Conservation (phyloP, 2,329 filamentous ascomycete species). For the Biscogniauxia sp. region DNA sequence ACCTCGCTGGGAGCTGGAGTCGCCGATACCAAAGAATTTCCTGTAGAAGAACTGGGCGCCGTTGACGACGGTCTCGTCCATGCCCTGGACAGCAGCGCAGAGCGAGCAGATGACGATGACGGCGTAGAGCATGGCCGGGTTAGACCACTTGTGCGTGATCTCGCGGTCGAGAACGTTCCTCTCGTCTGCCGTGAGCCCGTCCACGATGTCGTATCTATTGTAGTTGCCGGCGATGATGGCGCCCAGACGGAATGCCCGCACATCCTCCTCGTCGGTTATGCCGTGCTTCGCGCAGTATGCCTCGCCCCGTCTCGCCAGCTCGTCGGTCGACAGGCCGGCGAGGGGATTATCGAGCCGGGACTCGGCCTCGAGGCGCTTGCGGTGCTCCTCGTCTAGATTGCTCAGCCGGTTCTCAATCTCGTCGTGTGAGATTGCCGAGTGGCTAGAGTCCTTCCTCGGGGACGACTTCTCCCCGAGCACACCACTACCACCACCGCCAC, state of each 20-base stretch:
- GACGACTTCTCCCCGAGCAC: slow-evolving; percentile 11
- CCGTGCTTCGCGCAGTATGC: slow-evolving; percentile 56
- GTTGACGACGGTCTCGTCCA: slow-evolving; percentile 70
- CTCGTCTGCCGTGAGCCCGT: slow-evolving; percentile 58
- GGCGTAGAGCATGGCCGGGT: slow-evolving; percentile 63
- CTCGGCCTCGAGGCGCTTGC: slow-evolving; percentile 34
- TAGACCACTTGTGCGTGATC: slow-evolving; percentile 65
- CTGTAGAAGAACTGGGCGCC: slow-evolving; percentile 67
- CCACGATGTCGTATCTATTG: slow-evolving; percentile 47
- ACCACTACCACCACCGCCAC: background rate
- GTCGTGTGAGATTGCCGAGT: slow-evolving; percentile 24
- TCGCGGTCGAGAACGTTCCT: slow-evolving; percentile 57
- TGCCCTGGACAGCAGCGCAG: slow-evolving; percentile 65
- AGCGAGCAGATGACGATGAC: slow-evolving; percentile 52
- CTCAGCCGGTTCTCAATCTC: slow-evolving; percentile 27
- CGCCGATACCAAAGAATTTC: slow-evolving; percentile 57
- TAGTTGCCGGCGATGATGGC: slow-evolving; percentile 56
- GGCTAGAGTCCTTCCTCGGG: slow-evolving; percentile 23
- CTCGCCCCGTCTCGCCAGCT: slow-evolving; percentile 55
- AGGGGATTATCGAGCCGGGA: slow-evolving; percentile 41
- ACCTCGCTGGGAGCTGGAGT: slow-evolving; percentile 43
- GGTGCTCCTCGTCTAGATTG: slow-evolving; percentile 26
- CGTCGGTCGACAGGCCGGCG: slow-evolving; percentile 37
- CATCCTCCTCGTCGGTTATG: slow-evolving; percentile 52
- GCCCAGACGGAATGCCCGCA: slow-evolving; percentile 58